Percentiles rank a stretch among this genome's conserved stretches.
Evolutionary conservation across 208 protist genomes (phyloP).

Genomic region (Crithidia sp.): DNA sequence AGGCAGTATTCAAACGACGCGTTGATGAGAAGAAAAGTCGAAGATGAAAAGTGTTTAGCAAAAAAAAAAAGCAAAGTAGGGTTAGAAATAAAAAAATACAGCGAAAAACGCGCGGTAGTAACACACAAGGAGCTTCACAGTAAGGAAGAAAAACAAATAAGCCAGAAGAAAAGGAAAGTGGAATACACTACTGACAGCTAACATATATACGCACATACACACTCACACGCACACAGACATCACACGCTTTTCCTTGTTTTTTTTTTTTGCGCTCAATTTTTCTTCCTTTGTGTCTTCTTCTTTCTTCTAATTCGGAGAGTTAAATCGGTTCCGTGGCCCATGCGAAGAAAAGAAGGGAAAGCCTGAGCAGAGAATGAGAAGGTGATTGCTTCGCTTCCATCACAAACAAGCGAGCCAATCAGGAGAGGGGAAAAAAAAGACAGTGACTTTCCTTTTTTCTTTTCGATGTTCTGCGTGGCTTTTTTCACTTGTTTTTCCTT

Average conservation of each 20-base stretch:
- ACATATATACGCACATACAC: too few relatives aligned
- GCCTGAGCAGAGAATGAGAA: not conserved
- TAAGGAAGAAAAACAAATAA: not conserved
- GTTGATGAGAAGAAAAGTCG: not conserved
- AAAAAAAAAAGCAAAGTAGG: not conserved
- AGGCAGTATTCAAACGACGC: not conserved
- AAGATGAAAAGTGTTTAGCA: conserved; percentile 8
- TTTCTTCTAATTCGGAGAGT: too few relatives aligned
- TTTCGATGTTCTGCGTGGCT: too few relatives aligned
- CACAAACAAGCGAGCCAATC: not conserved
- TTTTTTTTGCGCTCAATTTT: too few relatives aligned
- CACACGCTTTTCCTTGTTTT: too few relatives aligned
- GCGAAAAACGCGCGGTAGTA: too few relatives aligned
- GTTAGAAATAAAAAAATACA: conserved; percentile 3
- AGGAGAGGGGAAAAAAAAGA: not conserved
- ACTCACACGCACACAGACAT: too few relatives aligned
- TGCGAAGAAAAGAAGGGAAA: not conserved
- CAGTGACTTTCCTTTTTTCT: not conserved
- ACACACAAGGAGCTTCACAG: too few relatives aligned
- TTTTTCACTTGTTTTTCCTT: too few relatives aligned
- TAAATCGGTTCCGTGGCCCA: too few relatives aligned
- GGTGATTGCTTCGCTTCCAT: not conserved
- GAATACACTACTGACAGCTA: too few relatives aligned
- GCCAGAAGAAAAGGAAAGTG: not conserved
- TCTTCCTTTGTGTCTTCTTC: too few relatives aligned